These are phyloP conservation scores for Rhodofomes roseus DNA, from an alignment of 1,284 basidiomycete genomes.

Conservation along the genomic window DNA sequence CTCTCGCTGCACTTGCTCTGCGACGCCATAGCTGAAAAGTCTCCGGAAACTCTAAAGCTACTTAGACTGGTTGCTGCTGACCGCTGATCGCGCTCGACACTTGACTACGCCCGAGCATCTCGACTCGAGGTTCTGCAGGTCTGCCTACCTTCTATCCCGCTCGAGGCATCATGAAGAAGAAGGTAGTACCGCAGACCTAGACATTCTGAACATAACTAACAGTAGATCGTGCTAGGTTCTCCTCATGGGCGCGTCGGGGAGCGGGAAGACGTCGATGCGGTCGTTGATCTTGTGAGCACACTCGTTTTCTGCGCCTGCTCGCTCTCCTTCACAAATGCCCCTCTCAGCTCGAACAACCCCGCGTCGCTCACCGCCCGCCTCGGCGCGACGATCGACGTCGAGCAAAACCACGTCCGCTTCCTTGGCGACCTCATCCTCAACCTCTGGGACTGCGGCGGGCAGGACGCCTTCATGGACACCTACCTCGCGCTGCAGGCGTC, in stretches of 20 bases:
- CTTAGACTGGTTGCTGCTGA: background rate
- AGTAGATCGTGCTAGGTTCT: constrained; percentile 59
- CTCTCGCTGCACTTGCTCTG: background rate
- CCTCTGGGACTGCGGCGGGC: constrained; percentile 98
- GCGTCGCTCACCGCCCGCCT: constrained; percentile 89
- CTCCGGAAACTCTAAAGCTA: background rate
- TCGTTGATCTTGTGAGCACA: constrained; percentile 92
- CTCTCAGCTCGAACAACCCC: constrained; percentile 83
- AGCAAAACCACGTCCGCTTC: constrained; percentile 96
- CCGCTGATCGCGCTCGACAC: background rate
- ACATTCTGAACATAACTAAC: background rate
- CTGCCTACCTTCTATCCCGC: too few relatives aligned
- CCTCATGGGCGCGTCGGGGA: constrained; percentile 92
- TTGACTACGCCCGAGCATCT: background rate
- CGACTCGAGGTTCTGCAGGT: background rate
- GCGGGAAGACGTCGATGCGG: constrained; percentile 95
- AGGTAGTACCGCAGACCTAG: constrained; percentile 13
- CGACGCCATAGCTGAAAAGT: background rate
- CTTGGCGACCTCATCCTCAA: constrained; percentile 92
- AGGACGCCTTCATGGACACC: constrained; percentile 96
- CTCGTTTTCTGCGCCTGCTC: too few relatives aligned
- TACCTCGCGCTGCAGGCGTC: constrained; percentile 89
- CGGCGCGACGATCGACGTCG: constrained; percentile 96
- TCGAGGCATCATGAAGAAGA: constrained; percentile 28
- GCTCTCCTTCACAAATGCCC: background rate